Evolutionary conservation across 345 rosid genomes (phyloP), one percentile per base, ranked within the genome.

Genomic region (Eucalyptus cloeziana): DNA sequence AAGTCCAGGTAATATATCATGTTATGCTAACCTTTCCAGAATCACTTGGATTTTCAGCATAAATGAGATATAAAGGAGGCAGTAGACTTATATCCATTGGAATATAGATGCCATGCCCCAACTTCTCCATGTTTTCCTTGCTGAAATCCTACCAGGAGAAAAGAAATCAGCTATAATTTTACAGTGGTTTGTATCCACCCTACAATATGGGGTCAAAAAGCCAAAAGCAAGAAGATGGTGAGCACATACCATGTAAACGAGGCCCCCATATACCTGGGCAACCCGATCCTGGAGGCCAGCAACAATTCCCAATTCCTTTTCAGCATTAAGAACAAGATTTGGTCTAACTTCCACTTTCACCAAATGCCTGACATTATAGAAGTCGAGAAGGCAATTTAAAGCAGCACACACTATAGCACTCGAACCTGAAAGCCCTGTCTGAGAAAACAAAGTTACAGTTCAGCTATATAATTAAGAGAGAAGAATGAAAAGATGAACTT

Each of bases 241-340:
- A 49, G 8, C 40, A 71, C 50, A 49, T 49, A 98, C 99, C 99
- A 97, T 98, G 93, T 95, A 94, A 89, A 97, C 97, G 86, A 98
- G 98, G 88, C 99, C 99, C 30, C 99, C 99, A 90, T 96, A 98
- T 33, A 97, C 95, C 89, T 97, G 99, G 58, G 99, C 98, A 37
- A 98, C 99, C 50, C 99, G 94, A 93, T 98, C 99, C 91, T 96
- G 99, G 92, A 98, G 98, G 88, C 99, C 99, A 16, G 99, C 99
- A 88, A 98, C 97, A 86, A 97, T 97, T 67, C 99, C 99, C 45
- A 98, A 97, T 89, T 97, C 95, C 90, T 95, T 89, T 94, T 98
- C 99, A 2, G 99, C 99, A 31, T 58, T 88, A 71, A 98, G 97
- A 76, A 97, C 91, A 88, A 97, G 92, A 88, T 93, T 95, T 60